phyloP scores from a whole-genome alignment of 176 grass and related monocot species.

The Cenchrus fungigraminus region DNA sequence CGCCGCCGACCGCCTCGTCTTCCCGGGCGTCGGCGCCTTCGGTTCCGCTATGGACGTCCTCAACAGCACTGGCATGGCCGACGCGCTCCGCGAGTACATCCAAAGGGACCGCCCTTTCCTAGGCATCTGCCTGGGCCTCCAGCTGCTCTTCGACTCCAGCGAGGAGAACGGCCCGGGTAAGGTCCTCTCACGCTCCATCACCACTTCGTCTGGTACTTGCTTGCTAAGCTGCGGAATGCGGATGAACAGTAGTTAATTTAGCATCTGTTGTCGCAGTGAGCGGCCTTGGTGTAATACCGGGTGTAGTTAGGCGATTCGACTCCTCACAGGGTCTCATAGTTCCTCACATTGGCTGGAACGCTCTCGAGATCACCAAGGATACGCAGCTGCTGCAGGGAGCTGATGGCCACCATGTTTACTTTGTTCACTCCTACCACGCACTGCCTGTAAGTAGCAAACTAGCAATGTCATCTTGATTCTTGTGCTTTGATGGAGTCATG shows the following conservation, averaged over 20 bases:
- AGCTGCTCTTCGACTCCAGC: conserved; percentile 89
- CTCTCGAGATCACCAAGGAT: conserved; percentile 81
- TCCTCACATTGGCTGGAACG: conserved; percentile 98
- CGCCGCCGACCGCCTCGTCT: conserved; percentile 72
- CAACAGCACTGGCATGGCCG: conserved; percentile 77
- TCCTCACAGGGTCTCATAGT: conserved; percentile 81
- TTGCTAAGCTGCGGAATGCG: not conserved
- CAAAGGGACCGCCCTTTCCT: conserved; percentile 85
- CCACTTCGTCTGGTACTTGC: not conserved
- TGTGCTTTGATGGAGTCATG: conserved; percentile 30
- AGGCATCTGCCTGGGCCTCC: conserved; percentile 95
- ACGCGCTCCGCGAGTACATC: conserved; percentile 79
- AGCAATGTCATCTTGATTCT: conserved; percentile 2
- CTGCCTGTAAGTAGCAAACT: conserved; percentile 64
- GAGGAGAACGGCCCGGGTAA: conserved; percentile 93
- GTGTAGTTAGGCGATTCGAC: conserved; percentile 79
- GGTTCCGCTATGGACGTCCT: conserved; percentile 95
- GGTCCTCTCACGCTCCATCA: not conserved
- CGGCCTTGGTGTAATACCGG: conserved; percentile 94
- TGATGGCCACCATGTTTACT: conserved; percentile 90
- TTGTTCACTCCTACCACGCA: conserved; percentile 94
- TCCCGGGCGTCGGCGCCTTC: conserved; percentile 92
- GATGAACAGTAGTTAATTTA: conserved; percentile 19
- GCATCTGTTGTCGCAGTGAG: conserved; percentile 60
- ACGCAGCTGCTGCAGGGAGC: conserved; percentile 73